These are phyloP conservation scores for Pyricularia sp. DNA, from an alignment of 2,329 filamentous ascomycete genomes.

Conservation along the genomic window DNA sequence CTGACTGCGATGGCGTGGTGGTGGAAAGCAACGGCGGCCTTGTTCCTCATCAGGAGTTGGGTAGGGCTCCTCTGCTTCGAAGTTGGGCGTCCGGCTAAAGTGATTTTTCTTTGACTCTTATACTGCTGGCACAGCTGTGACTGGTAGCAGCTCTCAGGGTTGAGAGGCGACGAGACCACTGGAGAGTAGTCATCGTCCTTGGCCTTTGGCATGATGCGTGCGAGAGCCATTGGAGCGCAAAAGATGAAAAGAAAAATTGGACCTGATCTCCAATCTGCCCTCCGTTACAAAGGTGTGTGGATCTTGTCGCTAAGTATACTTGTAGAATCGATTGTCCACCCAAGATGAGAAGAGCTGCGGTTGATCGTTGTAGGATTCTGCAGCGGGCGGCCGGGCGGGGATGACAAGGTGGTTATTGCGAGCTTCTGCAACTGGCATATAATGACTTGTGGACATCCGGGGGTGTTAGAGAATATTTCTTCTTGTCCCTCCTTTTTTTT, in stretches of 20 bases:
- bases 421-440: not conserved
- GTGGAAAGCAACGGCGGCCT: conserved; percentile 1
- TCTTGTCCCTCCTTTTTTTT: not conserved
- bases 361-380: not conserved
- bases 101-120: not conserved
- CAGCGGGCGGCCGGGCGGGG: not conserved
- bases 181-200: conserved; percentile 9
- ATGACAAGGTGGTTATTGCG: not conserved
- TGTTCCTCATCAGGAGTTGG: conserved; percentile 1
- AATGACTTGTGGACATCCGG: not conserved
- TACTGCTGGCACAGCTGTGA: conserved; percentile 8
- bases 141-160: conserved; percentile 8
- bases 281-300: not conserved
- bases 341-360: not conserved
- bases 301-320: not conserved
- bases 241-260: not conserved
- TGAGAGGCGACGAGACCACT: conserved; percentile 12
- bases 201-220: not conserved
- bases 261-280: not conserved
- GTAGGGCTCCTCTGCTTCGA: conserved; percentile 3
- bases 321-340: not conserved
- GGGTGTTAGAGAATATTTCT: not conserved
- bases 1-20: not conserved
- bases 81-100: not conserved
- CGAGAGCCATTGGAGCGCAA: not conserved